Percentiles rank a stretch among this genome's conserved stretches.
Evolutionary conservation across 83 land plant species (phyloP).

Genomic region (Picea abies): DNA sequence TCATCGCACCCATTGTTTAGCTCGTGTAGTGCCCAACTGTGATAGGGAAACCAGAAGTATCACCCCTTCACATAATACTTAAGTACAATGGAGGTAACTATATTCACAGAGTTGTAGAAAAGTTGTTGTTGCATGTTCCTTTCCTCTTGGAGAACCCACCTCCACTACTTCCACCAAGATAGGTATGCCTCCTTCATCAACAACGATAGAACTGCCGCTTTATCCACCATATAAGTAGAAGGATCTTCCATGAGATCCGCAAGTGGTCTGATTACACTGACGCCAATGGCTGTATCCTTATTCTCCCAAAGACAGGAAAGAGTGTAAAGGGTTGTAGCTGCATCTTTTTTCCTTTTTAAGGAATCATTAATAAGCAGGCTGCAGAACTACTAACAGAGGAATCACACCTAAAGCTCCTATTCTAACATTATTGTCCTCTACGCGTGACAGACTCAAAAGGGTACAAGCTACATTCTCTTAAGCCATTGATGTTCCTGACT

Average conservation of each 20-base stretch:
- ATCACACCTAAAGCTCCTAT: conserved; percentile 77
- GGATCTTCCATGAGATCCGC: conserved; percentile 72
- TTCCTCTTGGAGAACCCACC: conserved; percentile 61
- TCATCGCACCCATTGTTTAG: conserved; percentile 44
- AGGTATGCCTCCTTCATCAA: conserved; percentile 69
- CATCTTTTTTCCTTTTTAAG: conserved; percentile 80
- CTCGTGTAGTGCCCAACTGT: conserved; percentile 64
- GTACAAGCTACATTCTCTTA: conserved; percentile 85
- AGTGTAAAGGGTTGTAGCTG: conserved; percentile 68
- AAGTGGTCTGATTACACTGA: conserved; percentile 68
- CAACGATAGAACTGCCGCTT: conserved; percentile 58
- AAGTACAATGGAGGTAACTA: conserved; percentile 35
- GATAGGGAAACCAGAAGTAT: conserved; percentile 63
- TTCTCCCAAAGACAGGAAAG: conserved; percentile 53
- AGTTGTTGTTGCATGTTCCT: conserved; percentile 69
- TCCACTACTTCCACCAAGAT: conserved; percentile 73
- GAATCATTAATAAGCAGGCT: conserved; percentile 58
- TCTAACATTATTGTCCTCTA: conserved; percentile 55
- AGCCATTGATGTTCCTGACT: conserved; percentile 45
- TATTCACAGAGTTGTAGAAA: conserved; percentile 59
- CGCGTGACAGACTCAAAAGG: conserved; percentile 57
- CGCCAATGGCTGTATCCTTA: conserved; percentile 51
- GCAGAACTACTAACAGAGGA: conserved; percentile 58
- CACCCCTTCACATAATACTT: conserved; percentile 70
- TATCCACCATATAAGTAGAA: conserved; percentile 73